Conservation (phyloP, 345 rosid genomes). For the Citrus maxima region DNA sequence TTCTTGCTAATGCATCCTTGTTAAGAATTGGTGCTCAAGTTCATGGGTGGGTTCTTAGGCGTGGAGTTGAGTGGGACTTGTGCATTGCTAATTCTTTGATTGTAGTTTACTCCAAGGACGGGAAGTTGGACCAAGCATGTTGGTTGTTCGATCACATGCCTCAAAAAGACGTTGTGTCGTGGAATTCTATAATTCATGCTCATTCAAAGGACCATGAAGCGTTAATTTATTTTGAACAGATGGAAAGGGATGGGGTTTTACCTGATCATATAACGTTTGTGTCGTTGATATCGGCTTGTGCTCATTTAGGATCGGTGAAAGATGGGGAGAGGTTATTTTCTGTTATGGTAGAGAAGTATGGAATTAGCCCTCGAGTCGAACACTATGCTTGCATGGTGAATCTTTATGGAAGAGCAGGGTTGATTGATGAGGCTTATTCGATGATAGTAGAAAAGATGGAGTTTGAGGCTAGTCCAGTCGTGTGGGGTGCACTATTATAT, state of each 20-base stretch:
- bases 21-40: slow-evolving; percentile 48
- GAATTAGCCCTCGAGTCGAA: slow-evolving; percentile 51
- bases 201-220: slow-evolving; percentile 47
- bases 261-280: slow-evolving; percentile 84
- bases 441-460: slow-evolving; percentile 54
- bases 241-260: slow-evolving; percentile 42
- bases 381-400: slow-evolving; percentile 87
- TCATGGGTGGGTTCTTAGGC: slow-evolving; percentile 72
- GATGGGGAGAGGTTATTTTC: slow-evolving; percentile 64
- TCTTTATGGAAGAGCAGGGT: slow-evolving; percentile 74
- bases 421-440: slow-evolving; percentile 55
- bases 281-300: slow-evolving; percentile 66
- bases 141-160: slow-evolving; percentile 66
- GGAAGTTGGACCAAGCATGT: slow-evolving; percentile 42
- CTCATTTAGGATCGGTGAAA: slow-evolving; percentile 55
- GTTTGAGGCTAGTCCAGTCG: slow-evolving; percentile 72
- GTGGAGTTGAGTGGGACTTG: slow-evolving; percentile 55
- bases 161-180: slow-evolving; percentile 62
- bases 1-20: slow-evolving; percentile 44
- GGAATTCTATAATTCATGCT: slow-evolving; percentile 83
- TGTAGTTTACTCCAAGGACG: slow-evolving; percentile 44
- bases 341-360: slow-evolving; percentile 46
- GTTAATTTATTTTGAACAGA: slow-evolving; percentile 49
- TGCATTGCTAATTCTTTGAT: slow-evolving; percentile 69
- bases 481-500: slow-evolving; percentile 86